phyloP scores from a whole-genome alignment of 306 rosid species.

The Sicyos edulis region DNA sequence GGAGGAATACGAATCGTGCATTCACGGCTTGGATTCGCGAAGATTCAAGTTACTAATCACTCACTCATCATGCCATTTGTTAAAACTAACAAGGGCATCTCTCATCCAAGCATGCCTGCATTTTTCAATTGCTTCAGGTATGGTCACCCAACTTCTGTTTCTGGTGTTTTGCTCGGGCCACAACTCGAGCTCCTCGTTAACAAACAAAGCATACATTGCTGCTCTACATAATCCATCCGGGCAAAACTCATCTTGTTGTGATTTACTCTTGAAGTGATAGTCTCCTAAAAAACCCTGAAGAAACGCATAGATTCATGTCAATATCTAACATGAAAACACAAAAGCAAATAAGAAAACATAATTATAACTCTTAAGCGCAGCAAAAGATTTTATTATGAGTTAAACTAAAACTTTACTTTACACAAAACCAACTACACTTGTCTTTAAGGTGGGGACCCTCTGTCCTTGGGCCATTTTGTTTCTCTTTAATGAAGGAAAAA shows the following conservation, averaged over 20 bases:
- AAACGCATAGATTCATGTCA: constrained; percentile 1
- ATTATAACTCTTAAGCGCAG: no score
- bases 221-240: constrained; percentile 88
- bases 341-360: background rate
- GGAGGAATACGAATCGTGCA: background rate
- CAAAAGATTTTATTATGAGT: no score
- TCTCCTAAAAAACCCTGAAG: constrained; percentile 66
- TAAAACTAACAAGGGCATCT: constrained; percentile 63
- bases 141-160: constrained; percentile 65
- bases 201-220: constrained; percentile 72
- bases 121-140: constrained; percentile 52
- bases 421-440: no score
- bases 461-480: no score
- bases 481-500: no score
- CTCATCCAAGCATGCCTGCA: constrained; percentile 91
- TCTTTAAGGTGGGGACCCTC: no score
- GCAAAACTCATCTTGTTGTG: constrained; percentile 75
- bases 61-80: constrained; percentile 55
- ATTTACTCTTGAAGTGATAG: constrained; percentile 74
- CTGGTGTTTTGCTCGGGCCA: constrained; percentile 90
- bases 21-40: constrained; percentile 6
- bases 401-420: no score
- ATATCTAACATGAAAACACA: background rate
- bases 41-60: constrained; percentile 15
- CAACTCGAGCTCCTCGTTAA: constrained; percentile 60